phyloP scores from a whole-genome alignment of 139 green algal genomes.

The Chlorella sorokiniana region DNA sequence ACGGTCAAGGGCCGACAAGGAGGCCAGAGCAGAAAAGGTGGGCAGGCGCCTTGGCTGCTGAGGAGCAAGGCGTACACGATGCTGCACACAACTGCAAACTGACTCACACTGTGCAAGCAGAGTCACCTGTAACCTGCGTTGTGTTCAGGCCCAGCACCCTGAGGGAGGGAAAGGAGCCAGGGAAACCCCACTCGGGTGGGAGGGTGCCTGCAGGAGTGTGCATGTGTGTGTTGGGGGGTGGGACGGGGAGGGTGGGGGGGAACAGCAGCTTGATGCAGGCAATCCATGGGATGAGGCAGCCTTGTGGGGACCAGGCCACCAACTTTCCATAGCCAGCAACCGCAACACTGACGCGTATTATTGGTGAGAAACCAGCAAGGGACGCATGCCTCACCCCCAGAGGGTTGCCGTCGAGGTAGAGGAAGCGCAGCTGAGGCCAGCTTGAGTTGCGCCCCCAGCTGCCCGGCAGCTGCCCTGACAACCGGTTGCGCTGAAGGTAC shows the following conservation, averaged over 20 bases:
- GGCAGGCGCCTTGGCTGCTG: not conserved
- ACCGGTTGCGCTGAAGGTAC: constrained; percentile 6
- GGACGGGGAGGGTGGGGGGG: too few relatives aligned
- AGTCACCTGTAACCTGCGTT: not conserved
- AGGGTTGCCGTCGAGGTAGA: constrained; percentile 5
- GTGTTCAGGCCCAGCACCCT: constrained; percentile 7
- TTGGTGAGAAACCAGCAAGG: too few relatives aligned
- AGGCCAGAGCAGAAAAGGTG: not conserved
- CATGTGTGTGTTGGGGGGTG: not conserved
- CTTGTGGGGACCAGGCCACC: too few relatives aligned
- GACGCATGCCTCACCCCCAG: too few relatives aligned
- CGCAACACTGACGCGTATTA: too few relatives aligned
- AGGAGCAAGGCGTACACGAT: too few relatives aligned
- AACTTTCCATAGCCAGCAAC: too few relatives aligned
- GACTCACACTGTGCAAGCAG: not conserved
- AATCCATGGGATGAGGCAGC: too few relatives aligned
- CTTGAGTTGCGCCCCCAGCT: constrained; percentile 11
- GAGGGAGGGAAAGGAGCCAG: not conserved
- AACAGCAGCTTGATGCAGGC: too few relatives aligned
- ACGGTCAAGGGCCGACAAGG: not conserved
- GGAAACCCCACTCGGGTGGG: constrained; percentile 10
- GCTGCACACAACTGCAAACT: too few relatives aligned
- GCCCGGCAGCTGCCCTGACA: constrained; percentile 21
- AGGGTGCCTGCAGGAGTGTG: constrained; percentile 12
- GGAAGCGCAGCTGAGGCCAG: not conserved